A percentile compares a stretch with the other conserved stretches of the same genome.
These are phyloP conservation scores for Saccharomycopsis fodiens DNA, from an alignment of 805 yeast species.

Conservation along the genomic window DNA sequence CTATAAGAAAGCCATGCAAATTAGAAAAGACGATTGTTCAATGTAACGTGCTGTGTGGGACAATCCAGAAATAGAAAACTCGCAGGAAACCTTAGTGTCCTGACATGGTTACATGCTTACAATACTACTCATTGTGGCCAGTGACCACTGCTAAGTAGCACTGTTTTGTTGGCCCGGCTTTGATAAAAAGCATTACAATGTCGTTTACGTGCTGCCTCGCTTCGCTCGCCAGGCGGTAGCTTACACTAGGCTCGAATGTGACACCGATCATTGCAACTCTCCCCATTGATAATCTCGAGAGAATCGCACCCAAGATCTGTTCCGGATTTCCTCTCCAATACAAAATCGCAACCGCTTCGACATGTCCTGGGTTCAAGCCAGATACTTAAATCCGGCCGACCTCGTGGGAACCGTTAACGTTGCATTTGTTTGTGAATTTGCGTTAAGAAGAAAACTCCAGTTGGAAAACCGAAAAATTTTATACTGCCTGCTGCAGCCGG, in stretches of 20 bases:
- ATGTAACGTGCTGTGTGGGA: too few species aligned
- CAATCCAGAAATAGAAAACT: too few species aligned
- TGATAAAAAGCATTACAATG: too few species aligned
- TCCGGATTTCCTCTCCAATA: conserved; percentile 40
- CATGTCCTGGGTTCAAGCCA: conserved; percentile 54
- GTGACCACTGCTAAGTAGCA: too few species aligned
- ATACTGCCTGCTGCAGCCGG: neutral
- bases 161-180: too few species aligned
- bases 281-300: conserved; percentile 64
- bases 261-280: conserved; percentile 52
- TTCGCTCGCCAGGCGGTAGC: too few species aligned
- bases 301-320: conserved; percentile 61
- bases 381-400: conserved; percentile 47
- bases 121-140: too few species aligned
- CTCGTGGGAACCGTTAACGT: conserved; percentile 51
- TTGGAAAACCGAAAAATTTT: conserved; percentile 2
- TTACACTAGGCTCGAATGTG: too few species aligned
- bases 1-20: neutral
- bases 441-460: conserved; percentile 31
- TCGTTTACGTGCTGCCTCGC: too few species aligned
- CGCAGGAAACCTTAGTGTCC: too few species aligned
- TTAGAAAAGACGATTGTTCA: too few species aligned
- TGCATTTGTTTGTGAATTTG: conserved; percentile 42
- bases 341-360: conserved; percentile 38
- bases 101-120: too few species aligned